phyloP scores from a whole-genome alignment of 73 alveolate species.

The Tetrahymena thermophila region DNA sequence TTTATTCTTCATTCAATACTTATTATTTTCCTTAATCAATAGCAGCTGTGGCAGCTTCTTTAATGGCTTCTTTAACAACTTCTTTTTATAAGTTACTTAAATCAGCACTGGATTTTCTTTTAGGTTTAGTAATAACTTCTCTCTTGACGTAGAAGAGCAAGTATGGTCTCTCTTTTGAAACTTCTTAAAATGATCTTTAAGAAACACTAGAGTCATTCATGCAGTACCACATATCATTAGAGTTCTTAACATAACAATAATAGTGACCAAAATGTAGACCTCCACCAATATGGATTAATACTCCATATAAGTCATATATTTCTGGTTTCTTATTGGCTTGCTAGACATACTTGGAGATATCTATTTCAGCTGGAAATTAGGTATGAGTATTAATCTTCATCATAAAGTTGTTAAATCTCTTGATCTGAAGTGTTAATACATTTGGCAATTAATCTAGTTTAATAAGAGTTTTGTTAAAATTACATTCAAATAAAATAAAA shows the following conservation, averaged over 20 bases:
- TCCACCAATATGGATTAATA: conserved; percentile 56
- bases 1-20: neutral
- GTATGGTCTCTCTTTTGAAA: neutral
- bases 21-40: neutral
- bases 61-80: neutral
- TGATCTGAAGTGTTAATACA: neutral
- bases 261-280: conserved; percentile 60
- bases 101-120: neutral
- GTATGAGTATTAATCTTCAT: neutral
- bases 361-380: neutral
- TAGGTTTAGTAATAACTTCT: neutral
- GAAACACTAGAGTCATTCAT: conserved; percentile 44
- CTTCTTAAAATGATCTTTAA: conserved; percentile 10
- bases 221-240: conserved; percentile 45
- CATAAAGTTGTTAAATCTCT: neutral
- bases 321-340: neutral
- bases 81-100: neutral
- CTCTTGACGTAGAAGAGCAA: neutral
- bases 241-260: conserved; percentile 44
- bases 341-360: neutral
- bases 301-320: conserved; percentile 50
- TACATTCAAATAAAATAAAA: neutral
- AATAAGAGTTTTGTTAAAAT: neutral
- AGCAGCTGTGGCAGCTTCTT: neutral
- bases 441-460: neutral